Evolutionary conservation across 768 basidiomycete species (phyloP).

Genomic region (Phanerodontia chrysosporium): DNA sequence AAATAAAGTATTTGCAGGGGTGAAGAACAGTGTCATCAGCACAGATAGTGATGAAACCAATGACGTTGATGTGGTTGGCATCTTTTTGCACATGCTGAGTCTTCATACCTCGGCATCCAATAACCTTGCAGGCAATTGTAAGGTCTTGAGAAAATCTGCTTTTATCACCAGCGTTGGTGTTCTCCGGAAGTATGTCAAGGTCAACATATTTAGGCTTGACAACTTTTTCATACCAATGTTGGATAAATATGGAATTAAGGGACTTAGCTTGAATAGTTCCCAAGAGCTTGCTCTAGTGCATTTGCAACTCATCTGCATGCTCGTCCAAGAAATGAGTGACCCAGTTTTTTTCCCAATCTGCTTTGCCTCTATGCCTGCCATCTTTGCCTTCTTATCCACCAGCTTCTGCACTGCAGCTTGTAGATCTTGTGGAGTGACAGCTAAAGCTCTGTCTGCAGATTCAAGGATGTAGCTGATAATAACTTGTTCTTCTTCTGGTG

Average conservation of each 20-base stretch:
- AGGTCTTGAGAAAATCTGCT: conserved; percentile 9
- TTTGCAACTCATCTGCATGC: conserved; percentile 26
- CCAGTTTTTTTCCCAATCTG: conserved; percentile 28
- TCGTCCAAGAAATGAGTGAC: conserved; percentile 20
- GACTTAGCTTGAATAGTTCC: conserved; percentile 18
- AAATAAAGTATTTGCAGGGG: conserved; percentile 30
- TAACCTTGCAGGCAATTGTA: no score
- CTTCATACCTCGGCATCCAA: conserved; percentile 3
- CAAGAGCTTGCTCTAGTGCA: conserved; percentile 29
- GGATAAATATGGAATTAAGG: conserved; percentile 27
- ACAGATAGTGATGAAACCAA: conserved; percentile 36
- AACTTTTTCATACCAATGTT: conserved; percentile 29
- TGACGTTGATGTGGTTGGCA: conserved; percentile 32
- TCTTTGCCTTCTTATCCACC: conserved; percentile 10
- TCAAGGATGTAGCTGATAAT: no score
- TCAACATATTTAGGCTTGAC: conserved; percentile 24
- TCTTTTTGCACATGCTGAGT: conserved; percentile 30
- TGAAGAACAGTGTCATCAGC: conserved; percentile 31
- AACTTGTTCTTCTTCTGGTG: no score
- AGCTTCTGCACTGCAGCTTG: conserved; percentile 25
- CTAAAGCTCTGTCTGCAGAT: no score
- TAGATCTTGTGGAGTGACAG: conserved; percentile 6
- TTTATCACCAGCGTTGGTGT: conserved; percentile 36
- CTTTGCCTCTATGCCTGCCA: conserved; percentile 3
- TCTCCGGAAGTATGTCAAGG: conserved; percentile 1